Conservation (phyloP, 2,329 filamentous ascomycete species). For the Cordyceps javanica region DNA sequence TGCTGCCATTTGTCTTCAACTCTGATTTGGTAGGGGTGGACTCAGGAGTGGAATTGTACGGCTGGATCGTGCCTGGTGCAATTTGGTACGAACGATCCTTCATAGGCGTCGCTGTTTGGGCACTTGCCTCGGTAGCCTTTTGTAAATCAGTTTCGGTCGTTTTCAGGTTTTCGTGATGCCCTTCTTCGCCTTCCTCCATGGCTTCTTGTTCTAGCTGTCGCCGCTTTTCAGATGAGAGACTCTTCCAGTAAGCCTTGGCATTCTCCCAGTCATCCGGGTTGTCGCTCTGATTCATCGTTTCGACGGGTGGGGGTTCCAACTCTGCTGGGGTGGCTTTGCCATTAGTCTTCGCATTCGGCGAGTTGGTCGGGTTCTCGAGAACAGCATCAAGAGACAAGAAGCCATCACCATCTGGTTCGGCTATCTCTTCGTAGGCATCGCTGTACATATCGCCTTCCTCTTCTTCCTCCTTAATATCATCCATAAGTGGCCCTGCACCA, state of each 20-base stretch:
- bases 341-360: constrained; percentile 3
- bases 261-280: constrained; percentile 55
- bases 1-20: constrained; percentile 15
- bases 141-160: not conserved
- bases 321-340: not conserved
- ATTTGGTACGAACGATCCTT: constrained; percentile 35
- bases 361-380: constrained; percentile 49
- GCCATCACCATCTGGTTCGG: constrained; percentile 57
- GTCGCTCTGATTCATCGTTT: not conserved
- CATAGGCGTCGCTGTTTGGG: constrained; percentile 10
- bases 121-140: constrained; percentile 21
- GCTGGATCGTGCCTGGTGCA: constrained; percentile 26
- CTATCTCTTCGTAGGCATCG: constrained; percentile 69
- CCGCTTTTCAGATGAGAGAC: constrained; percentile 56
- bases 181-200: constrained; percentile 40
- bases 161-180: constrained; percentile 17
- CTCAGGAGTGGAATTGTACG: constrained; percentile 14
- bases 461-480: constrained; percentile 36
- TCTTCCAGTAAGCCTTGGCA: constrained; percentile 64
- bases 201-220: constrained; percentile 55
- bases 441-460: constrained; percentile 56
- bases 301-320: not conserved
- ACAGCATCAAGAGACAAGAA: constrained; percentile 71
- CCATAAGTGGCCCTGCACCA: constrained; percentile 20
- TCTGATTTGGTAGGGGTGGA: not conserved